Base-by-base conservation (phyloP, 345 rosid species). In the Moricandia moricandioides region DNA sequence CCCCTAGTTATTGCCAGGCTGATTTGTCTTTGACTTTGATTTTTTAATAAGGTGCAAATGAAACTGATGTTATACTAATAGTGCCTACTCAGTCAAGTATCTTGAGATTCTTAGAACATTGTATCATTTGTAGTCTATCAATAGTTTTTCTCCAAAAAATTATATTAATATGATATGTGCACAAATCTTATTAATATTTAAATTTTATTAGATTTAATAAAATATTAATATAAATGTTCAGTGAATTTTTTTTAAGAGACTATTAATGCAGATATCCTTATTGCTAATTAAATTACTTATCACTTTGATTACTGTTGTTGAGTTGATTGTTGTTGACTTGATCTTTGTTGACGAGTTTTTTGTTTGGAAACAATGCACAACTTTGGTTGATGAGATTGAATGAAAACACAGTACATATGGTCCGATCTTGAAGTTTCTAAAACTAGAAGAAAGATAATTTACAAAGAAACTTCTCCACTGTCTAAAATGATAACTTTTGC, bases 391-490 rank as follows among this genome's bases (percentile, higher is more conserved):
- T 21, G 24, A 21, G 24, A 21, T 21, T 21, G 2, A 21, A 56
- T 29, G 13, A n/a, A 69, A 21, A 21, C 61, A 16, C 18, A 29
- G 24, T 70, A 10, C 37, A 69, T n/a, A 49, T 21, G 24, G 8
- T 52, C 7, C 13, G 60, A 10, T 14, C 14, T 33, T 45, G 0
- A 10, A 43, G 4, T 68, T 34, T 47, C 4, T 31, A 0, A 18
- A 63, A 24, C 11, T 70, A 29, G 33, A 40, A 29, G 65, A 33
- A 13, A 0, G 40, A 18, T 47, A 51, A 14, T 27, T 80, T 77
- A 87, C 51, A 83, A 74, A 62, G 91, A 82, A 39, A 88, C 63
- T 74, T 92, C 98, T 7, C 99, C 97, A 12, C 96, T 89, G 52
- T 87, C 91, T 0, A 78, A 80, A 75, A 92, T 82, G 65, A 83